phyloP scores from a whole-genome alignment of 2,329 filamentous ascomycete species.

The Septoria linicola region DNA sequence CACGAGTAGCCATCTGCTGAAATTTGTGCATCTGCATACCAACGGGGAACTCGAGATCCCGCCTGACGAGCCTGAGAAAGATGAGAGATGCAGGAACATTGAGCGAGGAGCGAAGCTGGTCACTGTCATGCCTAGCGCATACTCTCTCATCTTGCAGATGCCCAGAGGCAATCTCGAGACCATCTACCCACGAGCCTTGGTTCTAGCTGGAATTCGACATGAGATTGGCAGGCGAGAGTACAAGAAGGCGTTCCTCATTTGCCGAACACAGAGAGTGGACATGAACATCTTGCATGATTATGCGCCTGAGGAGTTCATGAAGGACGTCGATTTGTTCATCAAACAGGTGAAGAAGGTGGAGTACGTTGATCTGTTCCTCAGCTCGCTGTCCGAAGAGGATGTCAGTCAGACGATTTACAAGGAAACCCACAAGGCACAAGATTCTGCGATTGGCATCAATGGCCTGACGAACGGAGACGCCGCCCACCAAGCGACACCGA shows the following conservation, averaged over 20 bases:
- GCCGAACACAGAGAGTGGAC: constrained; percentile 89
- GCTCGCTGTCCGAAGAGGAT: constrained; percentile 66
- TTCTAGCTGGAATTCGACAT: constrained; percentile 81
- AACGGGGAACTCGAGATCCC: constrained; percentile 72
- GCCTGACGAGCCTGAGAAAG: constrained; percentile 81
- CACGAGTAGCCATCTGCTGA: constrained; percentile 86
- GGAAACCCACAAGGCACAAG: constrained; percentile 64
- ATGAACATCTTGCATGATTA: constrained; percentile 98
- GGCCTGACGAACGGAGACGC: constrained; percentile 20
- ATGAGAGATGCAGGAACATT: constrained; percentile 88
- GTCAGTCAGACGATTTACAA: constrained; percentile 92
- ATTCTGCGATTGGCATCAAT: constrained; percentile 25
- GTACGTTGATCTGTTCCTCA: constrained; percentile 83
- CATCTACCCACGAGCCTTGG: constrained; percentile 87
- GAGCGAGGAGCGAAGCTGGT: constrained; percentile 86
- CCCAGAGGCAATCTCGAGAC: constrained; percentile 94
- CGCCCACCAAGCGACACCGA: not conserved
- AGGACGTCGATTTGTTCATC: constrained; percentile 72
- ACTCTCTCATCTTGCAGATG: constrained; percentile 88
- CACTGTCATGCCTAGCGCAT: constrained; percentile 83
- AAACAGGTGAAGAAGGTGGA: constrained; percentile 79
- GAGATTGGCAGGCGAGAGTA: constrained; percentile 81
- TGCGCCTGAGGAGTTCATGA: constrained; percentile 79
- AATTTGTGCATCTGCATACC: constrained; percentile 78
- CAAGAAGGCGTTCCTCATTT: constrained; percentile 77